Base-by-base conservation (phyloP, 441 rosid genomes). In the Adansonia gregorii region DNA sequence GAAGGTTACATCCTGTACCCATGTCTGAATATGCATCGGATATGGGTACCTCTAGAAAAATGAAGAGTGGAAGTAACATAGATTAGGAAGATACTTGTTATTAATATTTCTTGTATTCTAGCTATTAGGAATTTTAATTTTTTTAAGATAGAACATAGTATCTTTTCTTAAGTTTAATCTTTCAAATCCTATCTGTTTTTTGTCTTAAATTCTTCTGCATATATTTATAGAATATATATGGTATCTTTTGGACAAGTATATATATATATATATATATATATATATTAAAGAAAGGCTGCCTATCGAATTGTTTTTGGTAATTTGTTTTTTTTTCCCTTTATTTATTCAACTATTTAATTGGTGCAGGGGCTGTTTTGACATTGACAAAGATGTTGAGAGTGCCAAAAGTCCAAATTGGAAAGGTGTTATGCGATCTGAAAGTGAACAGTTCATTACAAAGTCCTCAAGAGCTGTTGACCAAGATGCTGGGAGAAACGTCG, bases 361-460 rank as follows among this genome's bases (percentile, higher is more conserved):
- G 73, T 89, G 87, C 94, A 97, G 98, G 80, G 93, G 91, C 73
- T 94, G 98, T 85, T 97, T 97, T 85, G 98, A 97, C 84, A 77
- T 92, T 60, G 86, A 90, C 48, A 93, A 91, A 83, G 48, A 64
- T 35, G 41, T 35, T 64, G 92, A 75, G 65, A 85, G 52, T 86
- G 82, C 86, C 72, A 79, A 85, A 64, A 89, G 90, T 85, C 90
- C 91, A 69, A 85, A 77, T 73, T 87, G 87, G 86, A 85, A 89
- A 74, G 89, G 78, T 77, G 61, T 76, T 71, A 83, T 78, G n/a
- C 79, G 11, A 78, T 75, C 83, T 58, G 93, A 86, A 76, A 72
- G 81, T 67, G 93, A 88, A 79, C 89, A 82, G 82, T 70, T 71
- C 79, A 70, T 78, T 74, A 65, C 66, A 67, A 83, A 85, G 79